These are phyloP conservation scores for Paecilomyces dactylethromorphus DNA, from an alignment of 2,329 filamentous ascomycete species.

Conservation along the genomic window DNA sequence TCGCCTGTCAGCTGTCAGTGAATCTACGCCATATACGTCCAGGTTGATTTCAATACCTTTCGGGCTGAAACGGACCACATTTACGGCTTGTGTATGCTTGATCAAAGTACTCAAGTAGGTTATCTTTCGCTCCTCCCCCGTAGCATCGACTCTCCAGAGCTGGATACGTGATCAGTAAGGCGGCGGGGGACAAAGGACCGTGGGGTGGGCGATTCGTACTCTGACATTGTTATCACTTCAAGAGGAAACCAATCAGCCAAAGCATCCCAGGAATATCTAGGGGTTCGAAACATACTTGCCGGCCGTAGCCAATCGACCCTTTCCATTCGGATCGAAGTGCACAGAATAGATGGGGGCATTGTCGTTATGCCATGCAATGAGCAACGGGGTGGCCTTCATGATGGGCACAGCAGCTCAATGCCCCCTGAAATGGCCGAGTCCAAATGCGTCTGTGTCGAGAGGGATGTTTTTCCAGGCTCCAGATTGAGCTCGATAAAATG, in stretches of 20 bases:
- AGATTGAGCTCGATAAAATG: not conserved
- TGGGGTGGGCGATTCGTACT: slow-evolving; percentile 46
- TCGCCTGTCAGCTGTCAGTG: slow-evolving; percentile 58
- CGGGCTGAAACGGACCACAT: slow-evolving; percentile 93
- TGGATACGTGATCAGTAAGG: slow-evolving; percentile 40
- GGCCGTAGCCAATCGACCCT: slow-evolving; percentile 84
- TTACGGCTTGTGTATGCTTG: slow-evolving; percentile 95
- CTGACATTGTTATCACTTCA: slow-evolving; percentile 81
- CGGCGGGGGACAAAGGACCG: slow-evolving; percentile 9
- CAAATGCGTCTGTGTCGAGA: not conserved
- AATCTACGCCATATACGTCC: not conserved
- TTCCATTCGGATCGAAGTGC: slow-evolving; percentile 90
- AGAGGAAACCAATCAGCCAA: slow-evolving; percentile 10
- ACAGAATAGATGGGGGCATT: slow-evolving; percentile 95
- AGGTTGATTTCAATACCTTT: slow-evolving; percentile 55
- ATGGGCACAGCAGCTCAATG: slow-evolving; percentile 26
- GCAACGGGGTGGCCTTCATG: slow-evolving; percentile 95
- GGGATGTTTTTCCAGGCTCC: not conserved
- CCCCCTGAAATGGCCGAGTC: slow-evolving; percentile 7
- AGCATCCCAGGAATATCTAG: not conserved
- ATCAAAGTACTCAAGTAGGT: slow-evolving; percentile 85
- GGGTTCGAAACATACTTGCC: slow-evolving; percentile 54
- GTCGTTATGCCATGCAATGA: slow-evolving; percentile 98
- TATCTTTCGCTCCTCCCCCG: slow-evolving; percentile 80
- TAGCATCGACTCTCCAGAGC: slow-evolving; percentile 85